Base-by-base conservation (phyloP, 148 eudicot genomes). In the Silene conica region DNA sequence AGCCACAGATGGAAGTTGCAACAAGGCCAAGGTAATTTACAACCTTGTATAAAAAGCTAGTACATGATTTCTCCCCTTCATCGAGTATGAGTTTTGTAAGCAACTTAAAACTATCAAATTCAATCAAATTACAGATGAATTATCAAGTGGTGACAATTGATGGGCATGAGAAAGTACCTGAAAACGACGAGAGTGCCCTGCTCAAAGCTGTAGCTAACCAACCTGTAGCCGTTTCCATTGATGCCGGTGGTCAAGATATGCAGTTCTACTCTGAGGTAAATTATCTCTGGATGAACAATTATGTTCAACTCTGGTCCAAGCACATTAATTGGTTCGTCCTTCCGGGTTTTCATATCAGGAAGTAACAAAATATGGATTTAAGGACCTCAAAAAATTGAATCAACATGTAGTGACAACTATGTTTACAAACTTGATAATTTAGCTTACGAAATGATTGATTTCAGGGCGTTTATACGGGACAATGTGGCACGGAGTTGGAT, bases 131-230 rank as follows among this genome's bases (percentile, higher is more conserved):
- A 14, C 83, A 93, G 98, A 79, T 31, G 54, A 88, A 86, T 10
- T 10, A 73, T 69, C 86, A 88, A 25, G 82, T 16, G 38, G 97
- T 89, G 52, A 62, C 93, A n/a, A 95, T 95, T 72, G 97, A 95
- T 70, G 99, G 97, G 69, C 85, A 92, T 56, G 89, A 92, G 78
- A 34, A 76, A 60, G 94, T 95, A 12, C 97, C 99, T 7, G 69
- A 62, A 19, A 95, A 92, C 71, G 45, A 90, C 55, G 97, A 95
- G 82, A 75, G 48, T 4, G 92, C 97, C 63, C 76, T 95, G 69
- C 67, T 78, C 48, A 90, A 92, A 78, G 98, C 94, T 45, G 97
- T 72, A 28, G 97, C 98, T 12, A 82, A 88, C 57, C 98, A 95
- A 72, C 97, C 97, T 52, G 63, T 92, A 1, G 79, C 98, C 6